Evolutionary conservation across 192 early-diverging fungal species (phyloP).

Genomic region (Umbelopsis sp.): DNA sequence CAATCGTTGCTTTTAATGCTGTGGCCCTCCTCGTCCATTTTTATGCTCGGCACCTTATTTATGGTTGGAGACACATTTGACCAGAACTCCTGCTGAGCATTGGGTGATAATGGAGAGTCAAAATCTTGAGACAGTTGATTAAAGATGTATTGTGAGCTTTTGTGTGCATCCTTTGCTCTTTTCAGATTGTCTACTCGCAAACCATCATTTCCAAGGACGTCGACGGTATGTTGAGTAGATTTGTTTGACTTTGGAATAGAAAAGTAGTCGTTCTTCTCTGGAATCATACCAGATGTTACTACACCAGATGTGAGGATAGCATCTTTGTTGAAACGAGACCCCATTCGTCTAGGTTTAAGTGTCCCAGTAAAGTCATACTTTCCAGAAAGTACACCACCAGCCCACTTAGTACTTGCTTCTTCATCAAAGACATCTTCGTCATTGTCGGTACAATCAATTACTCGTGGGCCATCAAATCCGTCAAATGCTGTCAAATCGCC

Average conservation of each 20-base stretch:
- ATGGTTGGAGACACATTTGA: not conserved
- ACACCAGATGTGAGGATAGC: conserved; percentile 16
- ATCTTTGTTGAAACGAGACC: not conserved
- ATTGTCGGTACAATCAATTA: not conserved
- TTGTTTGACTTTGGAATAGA: not conserved
- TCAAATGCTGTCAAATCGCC: not conserved
- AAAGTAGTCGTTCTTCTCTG: conserved; percentile 10
- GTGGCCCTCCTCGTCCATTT: not conserved
- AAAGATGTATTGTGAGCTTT: not conserved
- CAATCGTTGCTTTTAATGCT: not conserved
- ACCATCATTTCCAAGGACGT: conserved; percentile 37
- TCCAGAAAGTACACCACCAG: conserved; percentile 1
- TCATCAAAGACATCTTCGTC: conserved; percentile 5
- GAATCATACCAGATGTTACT: not conserved
- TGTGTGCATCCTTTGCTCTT: conserved; percentile 4
- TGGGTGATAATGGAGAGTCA: conserved; percentile 1
- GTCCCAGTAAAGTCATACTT: not conserved
- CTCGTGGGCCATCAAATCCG: conserved; percentile 2
- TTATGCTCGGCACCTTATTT: not conserved
- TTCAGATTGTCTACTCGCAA: conserved; percentile 12
- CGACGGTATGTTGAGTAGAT: conserved; percentile 33
- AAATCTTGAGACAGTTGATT: not conserved
- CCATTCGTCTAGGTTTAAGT: conserved; percentile 1
- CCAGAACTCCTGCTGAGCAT: conserved; percentile 13
- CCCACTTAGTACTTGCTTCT: conserved; percentile 4